A percentile compares a stretch with the other conserved stretches of the same genome.
Evolutionary conservation across 2,329 filamentous ascomycete genomes (phyloP).

Genomic region (Clarireedia hainanense): DNA sequence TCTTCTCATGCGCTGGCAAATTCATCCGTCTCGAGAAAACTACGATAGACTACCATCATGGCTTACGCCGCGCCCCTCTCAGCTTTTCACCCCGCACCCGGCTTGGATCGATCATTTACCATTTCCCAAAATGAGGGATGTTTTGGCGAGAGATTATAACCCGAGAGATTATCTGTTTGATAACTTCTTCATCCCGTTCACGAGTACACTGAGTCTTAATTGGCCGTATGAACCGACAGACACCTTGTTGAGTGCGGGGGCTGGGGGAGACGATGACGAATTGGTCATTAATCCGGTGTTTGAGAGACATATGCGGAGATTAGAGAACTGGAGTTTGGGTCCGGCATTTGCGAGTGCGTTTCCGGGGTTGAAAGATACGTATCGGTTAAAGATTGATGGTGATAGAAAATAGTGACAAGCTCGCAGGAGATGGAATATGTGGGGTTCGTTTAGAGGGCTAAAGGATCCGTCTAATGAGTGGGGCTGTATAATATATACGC

Average conservation of each 20-base stretch:
- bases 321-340: slow-evolving; percentile 78
- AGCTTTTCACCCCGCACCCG: slow-evolving; percentile 62
- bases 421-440: too few species aligned
- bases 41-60: slow-evolving; percentile 71
- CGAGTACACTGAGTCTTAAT: slow-evolving; percentile 65
- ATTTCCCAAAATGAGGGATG: slow-evolving; percentile 70
- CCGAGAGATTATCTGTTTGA: slow-evolving; percentile 56
- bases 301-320: slow-evolving; percentile 65
- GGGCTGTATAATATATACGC: too few species aligned
- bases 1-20: slow-evolving; percentile 76
- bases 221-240: slow-evolving; percentile 77
- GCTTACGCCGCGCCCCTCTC: slow-evolving; percentile 57
- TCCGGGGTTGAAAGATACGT: slow-evolving; percentile 45
- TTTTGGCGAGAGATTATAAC: slow-evolving; percentile 45
- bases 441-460: too few species aligned
- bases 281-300: slow-evolving; percentile 81
- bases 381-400: slow-evolving; percentile 23
- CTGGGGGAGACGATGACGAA: slow-evolving; percentile 49
- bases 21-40: slow-evolving; percentile 70
- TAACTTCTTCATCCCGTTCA: slow-evolving; percentile 78
- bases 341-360: slow-evolving; percentile 58
- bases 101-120: slow-evolving; percentile 78
- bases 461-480: too few species aligned
- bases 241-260: slow-evolving; percentile 51
- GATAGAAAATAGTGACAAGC: slow-evolving; percentile 14